Percentiles rank a stretch among this genome's conserved stretches.
Evolutionary conservation across 768 basidiomycete species (phyloP).

Genomic region (Podaxis mareebaensis): DNA sequence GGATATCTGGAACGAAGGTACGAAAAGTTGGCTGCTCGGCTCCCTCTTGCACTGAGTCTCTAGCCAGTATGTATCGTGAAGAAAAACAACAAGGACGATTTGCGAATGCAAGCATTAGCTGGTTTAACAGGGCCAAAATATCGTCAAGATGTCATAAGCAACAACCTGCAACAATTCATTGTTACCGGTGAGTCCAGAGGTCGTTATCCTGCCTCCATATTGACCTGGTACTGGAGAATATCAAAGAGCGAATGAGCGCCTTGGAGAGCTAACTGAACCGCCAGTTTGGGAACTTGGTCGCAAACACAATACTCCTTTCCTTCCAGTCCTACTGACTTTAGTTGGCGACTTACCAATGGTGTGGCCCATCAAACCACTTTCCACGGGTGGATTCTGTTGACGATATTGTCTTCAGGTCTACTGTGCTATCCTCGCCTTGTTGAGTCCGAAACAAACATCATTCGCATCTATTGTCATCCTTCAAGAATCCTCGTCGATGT

Average conservation of each 20-base stretch:
- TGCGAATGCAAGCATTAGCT: slow-evolving; percentile 32
- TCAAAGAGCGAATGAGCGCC: slow-evolving; percentile 22
- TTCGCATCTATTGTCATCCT: slow-evolving; percentile 41
- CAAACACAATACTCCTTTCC: slow-evolving; percentile 12
- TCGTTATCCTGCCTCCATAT: not conserved
- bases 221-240: slow-evolving; percentile 27
- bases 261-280: slow-evolving; percentile 25
- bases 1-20: slow-evolving; percentile 14
- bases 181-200: slow-evolving; percentile 24
- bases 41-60: not conserved
- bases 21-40: not conserved
- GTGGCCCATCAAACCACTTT: not conserved
- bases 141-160: slow-evolving; percentile 39
- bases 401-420: slow-evolving; percentile 29
- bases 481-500: slow-evolving; percentile 33
- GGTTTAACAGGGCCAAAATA: slow-evolving; percentile 28
- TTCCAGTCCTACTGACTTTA: slow-evolving; percentile 20
- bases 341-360: slow-evolving; percentile 35
- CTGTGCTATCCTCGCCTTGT: slow-evolving; percentile 33
- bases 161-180: slow-evolving; percentile 34
- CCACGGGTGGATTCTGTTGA: not conserved
- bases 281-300: slow-evolving; percentile 23
- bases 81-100: slow-evolving; percentile 27
- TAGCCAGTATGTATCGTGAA: not conserved
- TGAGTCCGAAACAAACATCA: slow-evolving; percentile 35